Evolutionary conservation across 495 filamentous ascomycete species (phyloP), one percentile per base, ranked within the genome.

Genomic region (Penicillium cosmopolitanum): DNA sequence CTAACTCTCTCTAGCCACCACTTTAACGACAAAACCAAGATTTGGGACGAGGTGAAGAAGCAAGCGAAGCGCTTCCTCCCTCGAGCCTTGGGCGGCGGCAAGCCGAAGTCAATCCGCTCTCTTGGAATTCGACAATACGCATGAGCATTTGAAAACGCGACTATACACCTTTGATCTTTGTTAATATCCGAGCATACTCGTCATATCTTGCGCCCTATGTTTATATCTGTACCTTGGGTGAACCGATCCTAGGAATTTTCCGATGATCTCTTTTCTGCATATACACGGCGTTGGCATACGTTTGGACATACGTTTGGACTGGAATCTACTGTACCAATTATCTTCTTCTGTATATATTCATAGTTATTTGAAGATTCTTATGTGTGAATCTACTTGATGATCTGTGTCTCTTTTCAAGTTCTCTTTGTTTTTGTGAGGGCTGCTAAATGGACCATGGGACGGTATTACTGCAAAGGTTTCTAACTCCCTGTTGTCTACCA

Each of bases 1-100:
- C 56, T 64, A 43, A 62, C 19, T 38, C 15, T 21, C 42, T 2
- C 21, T 15, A 77, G 74, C 34, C 67, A 77, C 51, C 53, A 65
- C n/a, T 78, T 78, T 56, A 75, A 75, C 40, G 66, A 71, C 19
- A 25, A 66, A 10, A 73, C 68, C 15, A 68, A 65, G 35, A 50
- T 70, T 8, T 78, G 75, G 75, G 74, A 78, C 13, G 57, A 55
- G 6, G 54, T 64, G 0, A 57, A 52, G 62, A 48, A 48, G 46
- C 46, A 48, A 19, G 46, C 46, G 9, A 59, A 57, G 31, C 61
- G 64, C n/a, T 61, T 59, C 2, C 55, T 64, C 42, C 57, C 55
- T 18, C 64, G 57, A 46, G 61, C 51, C 51, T 55, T 48, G 48
- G 28, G 28, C 28, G 46, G 64, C 31, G 54, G 47, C 16, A 50